Evolutionary conservation across 2,329 filamentous ascomycete species (phyloP), one percentile per base, ranked within the genome.

Genomic region (Coniosporium tulheliwenetii): DNA sequence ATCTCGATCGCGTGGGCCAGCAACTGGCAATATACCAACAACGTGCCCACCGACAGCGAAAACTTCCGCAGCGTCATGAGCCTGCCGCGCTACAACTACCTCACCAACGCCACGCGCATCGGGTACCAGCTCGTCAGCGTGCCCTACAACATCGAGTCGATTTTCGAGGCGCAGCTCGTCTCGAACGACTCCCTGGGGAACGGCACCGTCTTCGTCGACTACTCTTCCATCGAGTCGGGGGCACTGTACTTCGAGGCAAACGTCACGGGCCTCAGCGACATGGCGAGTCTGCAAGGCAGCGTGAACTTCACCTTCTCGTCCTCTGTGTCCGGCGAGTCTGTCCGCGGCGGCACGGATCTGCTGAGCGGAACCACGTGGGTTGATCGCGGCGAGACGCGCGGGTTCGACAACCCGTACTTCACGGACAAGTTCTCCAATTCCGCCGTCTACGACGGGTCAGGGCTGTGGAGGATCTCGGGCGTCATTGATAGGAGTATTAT

Each of bases 11-110:
- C 64, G 8, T 77, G 73, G 74, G 70, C 70, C 1, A 69, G 62
- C 41, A 77, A 77, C 45, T 77, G 73, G 67, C 65, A 77, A 51
- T 78, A 79, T 53, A 61, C 66, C 8, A 44, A 51, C 13, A 33
- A 60, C 2, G 70, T 75, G 0, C 73, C 73, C 0, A 76, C 72
- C 0, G 53, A 62, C 2, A 49, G 53, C 5, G 70, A 77, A 48
- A 63, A 66, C 26, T 77, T 70, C 65, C 62, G 71, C 14, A 65
- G 64, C 39, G 55, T 62, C 19, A 72, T 72, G 67, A 65, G 63
- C 2, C 49, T 74, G 1, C 69, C 76, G 2, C 61, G 75, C 0
- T 54, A 55, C 4, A 69, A 69, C 41, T 67, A 69, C 39, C 54
- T 80, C 8, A 66, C 63, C 13, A 67, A 74, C 30, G 56, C 68